phyloP scores from a whole-genome alignment of 2,329 filamentous ascomycete species.

The Ceratocystis destructans region DNA sequence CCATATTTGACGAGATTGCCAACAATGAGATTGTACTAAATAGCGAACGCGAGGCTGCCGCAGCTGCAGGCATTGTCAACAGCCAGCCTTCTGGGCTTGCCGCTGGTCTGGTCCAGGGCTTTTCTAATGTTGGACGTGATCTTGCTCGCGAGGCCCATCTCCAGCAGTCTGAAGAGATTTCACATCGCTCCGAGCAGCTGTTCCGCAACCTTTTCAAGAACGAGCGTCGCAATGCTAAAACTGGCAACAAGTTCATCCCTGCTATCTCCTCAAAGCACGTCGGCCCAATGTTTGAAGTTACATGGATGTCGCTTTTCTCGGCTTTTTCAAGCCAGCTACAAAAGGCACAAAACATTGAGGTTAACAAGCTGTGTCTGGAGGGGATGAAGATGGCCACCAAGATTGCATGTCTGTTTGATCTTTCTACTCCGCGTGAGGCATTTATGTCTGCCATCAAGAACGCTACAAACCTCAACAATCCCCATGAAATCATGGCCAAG shows the following conservation, averaged over 20 bases:
- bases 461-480: slow-evolving; percentile 89
- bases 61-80: slow-evolving; percentile 53
- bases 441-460: slow-evolving; percentile 89
- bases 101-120: slow-evolving; percentile 71
- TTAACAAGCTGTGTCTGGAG: slow-evolving; percentile 84
- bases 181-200: slow-evolving; percentile 58
- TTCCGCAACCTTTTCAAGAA: slow-evolving; percentile 89
- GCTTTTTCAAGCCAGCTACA: slow-evolving; percentile 87
- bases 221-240: slow-evolving; percentile 65
- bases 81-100: slow-evolving; percentile 56
- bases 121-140: slow-evolving; percentile 85
- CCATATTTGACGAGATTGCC: slow-evolving; percentile 85
- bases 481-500: slow-evolving; percentile 89
- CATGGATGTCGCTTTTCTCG: slow-evolving; percentile 98
- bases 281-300: slow-evolving; percentile 96
- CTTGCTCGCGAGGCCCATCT: slow-evolving; percentile 84
- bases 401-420: slow-evolving; percentile 83
- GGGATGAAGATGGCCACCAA: slow-evolving; percentile 88
- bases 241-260: slow-evolving; percentile 66
- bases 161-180: slow-evolving; percentile 89
- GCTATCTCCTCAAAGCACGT: slow-evolving; percentile 91
- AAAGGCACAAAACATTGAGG: slow-evolving; percentile 81
- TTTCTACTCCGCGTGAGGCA: slow-evolving; percentile 84
- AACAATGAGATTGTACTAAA: slow-evolving; percentile 87
- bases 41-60: slow-evolving; percentile 80